phyloP scores from a whole-genome alignment of 164 flowering plant species.

The Berberis vulgaris region DNA sequence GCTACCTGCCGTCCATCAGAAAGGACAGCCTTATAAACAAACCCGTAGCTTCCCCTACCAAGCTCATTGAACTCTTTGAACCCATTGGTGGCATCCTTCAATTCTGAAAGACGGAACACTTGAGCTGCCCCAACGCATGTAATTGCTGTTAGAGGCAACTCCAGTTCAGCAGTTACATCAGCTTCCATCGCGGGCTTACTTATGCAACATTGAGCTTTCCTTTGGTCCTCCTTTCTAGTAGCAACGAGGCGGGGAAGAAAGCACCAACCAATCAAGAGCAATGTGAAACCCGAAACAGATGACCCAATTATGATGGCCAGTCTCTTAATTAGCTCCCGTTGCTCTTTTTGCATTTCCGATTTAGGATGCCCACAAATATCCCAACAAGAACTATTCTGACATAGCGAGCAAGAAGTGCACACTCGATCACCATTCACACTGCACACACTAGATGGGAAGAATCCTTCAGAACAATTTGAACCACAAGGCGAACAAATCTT shows the following conservation, averaged over 20 bases:
- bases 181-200: conserved; percentile 35
- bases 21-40: conserved; percentile 81
- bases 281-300: conserved; percentile 30
- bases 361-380: conserved; percentile 42
- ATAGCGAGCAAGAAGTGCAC: conserved; percentile 84
- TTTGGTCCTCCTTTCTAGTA: conserved; percentile 23
- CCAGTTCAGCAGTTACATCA: conserved; percentile 19
- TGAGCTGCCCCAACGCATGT: conserved; percentile 51
- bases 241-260: conserved; percentile 34
- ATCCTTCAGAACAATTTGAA: conserved; percentile 52
- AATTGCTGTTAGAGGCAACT: conserved; percentile 24
- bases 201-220: conserved; percentile 37
- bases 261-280: conserved; percentile 44
- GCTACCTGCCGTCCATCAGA: conserved; percentile 81
- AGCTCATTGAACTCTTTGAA: conserved; percentile 93
- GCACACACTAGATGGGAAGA: conserved; percentile 67
- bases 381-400: conserved; percentile 85
- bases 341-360: conserved; percentile 16
- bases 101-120: conserved; percentile 72
- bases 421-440: conserved; percentile 51
- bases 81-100: conserved; percentile 88
- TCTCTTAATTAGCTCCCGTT: conserved; percentile 23
- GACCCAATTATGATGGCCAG: conserved; percentile 38
- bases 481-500: conserved; percentile 77
- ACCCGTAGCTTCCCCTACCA: conserved; percentile 88